Percentiles rank a stretch among this genome's conserved stretches.
phyloP scores from a whole-genome alignment of 768 basidiomycete genomes.

The Flagelloscypha sp. region DNA sequence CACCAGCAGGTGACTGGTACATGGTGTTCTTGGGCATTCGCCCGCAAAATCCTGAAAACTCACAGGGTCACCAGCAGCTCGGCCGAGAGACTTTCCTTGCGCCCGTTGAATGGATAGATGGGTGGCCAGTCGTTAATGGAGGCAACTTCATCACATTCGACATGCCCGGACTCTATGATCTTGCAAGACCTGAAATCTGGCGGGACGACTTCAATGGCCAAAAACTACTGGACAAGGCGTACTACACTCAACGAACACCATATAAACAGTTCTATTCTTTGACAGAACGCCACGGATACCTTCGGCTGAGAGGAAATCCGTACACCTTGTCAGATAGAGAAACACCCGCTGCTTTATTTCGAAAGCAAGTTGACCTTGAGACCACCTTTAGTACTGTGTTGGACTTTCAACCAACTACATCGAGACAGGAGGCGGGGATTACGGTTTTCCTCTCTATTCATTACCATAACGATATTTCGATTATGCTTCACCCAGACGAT shows the following conservation, averaged over 20 bases:
- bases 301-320: too few species aligned
- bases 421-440: slow-evolving; percentile 1
- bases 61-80: too few species aligned
- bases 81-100: background rate
- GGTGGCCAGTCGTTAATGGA: background rate
- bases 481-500: too few species aligned
- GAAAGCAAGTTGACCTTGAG: slow-evolving; percentile 1
- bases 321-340: too few species aligned
- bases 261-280: too few species aligned
- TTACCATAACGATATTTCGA: too few species aligned
- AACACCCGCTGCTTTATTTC: slow-evolving; percentile 2
- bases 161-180: too few species aligned
- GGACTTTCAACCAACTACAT: slow-evolving; percentile 1
- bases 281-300: too few species aligned
- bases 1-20: background rate
- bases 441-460: too few species aligned
- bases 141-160: background rate
- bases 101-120: background rate
- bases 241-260: too few species aligned
- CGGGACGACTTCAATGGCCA: background rate
- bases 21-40: background rate
- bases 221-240: background rate
- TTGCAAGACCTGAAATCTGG: background rate
- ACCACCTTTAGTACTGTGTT: slow-evolving; percentile 2
- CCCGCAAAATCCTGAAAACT: too few species aligned